A percentile compares a stretch with the other conserved stretches of the same genome.
phyloP scores from a whole-genome alignment of 208 protist genomes.

The Leishmania turanica region DNA sequence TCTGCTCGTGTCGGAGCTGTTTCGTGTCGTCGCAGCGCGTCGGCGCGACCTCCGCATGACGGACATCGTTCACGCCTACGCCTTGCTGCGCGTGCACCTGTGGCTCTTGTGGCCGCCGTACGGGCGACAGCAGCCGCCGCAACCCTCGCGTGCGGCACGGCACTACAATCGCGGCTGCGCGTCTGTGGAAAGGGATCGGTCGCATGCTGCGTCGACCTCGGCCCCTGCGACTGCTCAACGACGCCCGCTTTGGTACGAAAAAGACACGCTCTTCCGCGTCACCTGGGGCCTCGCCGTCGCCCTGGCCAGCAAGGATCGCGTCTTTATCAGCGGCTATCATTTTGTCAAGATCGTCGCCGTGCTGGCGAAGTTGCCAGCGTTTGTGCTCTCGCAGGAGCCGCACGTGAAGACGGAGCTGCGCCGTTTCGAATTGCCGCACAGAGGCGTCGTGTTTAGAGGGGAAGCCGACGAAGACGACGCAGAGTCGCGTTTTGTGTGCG shows the following conservation, averaged over 20 bases:
- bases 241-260: constrained; percentile 29
- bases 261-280: constrained; percentile 48
- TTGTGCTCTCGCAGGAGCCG: constrained; percentile 41
- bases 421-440: background rate
- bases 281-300: constrained; percentile 50
- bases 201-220: background rate
- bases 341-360: constrained; percentile 73
- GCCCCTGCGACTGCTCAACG: background rate
- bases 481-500: constrained; percentile 4
- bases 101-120: constrained; percentile 52
- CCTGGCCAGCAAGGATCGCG: constrained; percentile 50
- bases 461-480: background rate
- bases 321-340: constrained; percentile 75
- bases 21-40: constrained; percentile 21
- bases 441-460: background rate
- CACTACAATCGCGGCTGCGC: background rate
- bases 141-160: background rate
- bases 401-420: constrained; percentile 14
- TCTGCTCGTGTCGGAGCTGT: constrained; percentile 28
- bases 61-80: constrained; percentile 68
- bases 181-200: no score
- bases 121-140: background rate
- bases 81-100: constrained; percentile 71
- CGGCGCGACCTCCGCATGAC: constrained; percentile 70
- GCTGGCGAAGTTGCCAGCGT: constrained; percentile 56